Percentiles rank a stretch among this genome's conserved stretches.
phyloP scores from a whole-genome alignment of 2,329 filamentous ascomycete genomes.

The Trichoderma hamatum region DNA sequence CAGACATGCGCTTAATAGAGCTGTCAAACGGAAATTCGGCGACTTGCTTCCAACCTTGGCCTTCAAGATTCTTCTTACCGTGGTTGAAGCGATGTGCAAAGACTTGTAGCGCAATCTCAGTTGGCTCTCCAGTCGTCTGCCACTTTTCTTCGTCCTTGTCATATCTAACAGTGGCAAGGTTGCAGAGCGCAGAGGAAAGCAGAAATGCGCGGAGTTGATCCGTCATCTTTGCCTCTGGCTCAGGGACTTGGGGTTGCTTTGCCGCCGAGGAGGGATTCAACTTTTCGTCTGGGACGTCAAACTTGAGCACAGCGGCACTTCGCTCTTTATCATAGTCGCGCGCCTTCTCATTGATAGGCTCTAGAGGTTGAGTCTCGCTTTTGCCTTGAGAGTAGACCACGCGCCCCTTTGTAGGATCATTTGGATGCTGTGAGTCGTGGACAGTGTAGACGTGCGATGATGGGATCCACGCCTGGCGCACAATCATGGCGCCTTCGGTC shows the following conservation, averaged over 20 bases:
- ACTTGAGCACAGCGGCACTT: slow-evolving; percentile 62
- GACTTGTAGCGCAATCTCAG: slow-evolving; percentile 76
- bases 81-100: slow-evolving; percentile 69
- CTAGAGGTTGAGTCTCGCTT: slow-evolving; percentile 41
- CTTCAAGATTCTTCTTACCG: slow-evolving; percentile 57
- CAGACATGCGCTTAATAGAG: slow-evolving; percentile 77
- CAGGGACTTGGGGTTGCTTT: slow-evolving; percentile 37
- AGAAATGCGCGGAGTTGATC: slow-evolving; percentile 56
- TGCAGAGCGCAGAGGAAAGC: slow-evolving; percentile 64
- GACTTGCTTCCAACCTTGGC: slow-evolving; percentile 62
- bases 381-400: slow-evolving; percentile 51
- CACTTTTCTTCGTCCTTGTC: slow-evolving; percentile 60
- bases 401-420: slow-evolving; percentile 61
- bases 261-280: slow-evolving; percentile 43
- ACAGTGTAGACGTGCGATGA: slow-evolving; percentile 60
- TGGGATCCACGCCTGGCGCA: slow-evolving; percentile 67
- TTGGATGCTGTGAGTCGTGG: slow-evolving; percentile 62
- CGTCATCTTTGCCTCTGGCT: slow-evolving; percentile 50
- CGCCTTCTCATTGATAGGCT: slow-evolving; percentile 43
- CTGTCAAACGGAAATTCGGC: slow-evolving; percentile 81
- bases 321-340: slow-evolving; percentile 63
- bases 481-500: slow-evolving; percentile 71
- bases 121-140: slow-evolving; percentile 71
- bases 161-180: slow-evolving; percentile 61
- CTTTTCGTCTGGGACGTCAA: slow-evolving; percentile 64